Evolutionary conservation across 2,329 filamentous ascomycete species (phyloP), one percentile per base, ranked within the genome.

Genomic region (Conoideocrella luteorostrata): DNA sequence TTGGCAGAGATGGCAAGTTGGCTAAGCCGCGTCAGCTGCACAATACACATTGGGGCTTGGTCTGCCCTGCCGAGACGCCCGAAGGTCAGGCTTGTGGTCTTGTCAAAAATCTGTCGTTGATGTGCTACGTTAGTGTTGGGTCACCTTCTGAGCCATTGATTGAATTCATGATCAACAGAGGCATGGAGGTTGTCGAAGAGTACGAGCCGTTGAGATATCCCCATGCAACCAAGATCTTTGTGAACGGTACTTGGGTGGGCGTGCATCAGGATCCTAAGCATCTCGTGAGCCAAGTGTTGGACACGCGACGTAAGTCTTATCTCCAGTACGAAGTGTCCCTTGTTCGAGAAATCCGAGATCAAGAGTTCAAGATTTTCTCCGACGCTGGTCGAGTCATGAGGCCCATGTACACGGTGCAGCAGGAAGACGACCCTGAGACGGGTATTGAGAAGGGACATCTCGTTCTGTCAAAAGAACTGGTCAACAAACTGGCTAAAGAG

Each of bases 351-450:
- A 96, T 98, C 56, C 84, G 94, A 64, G 93, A 98, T 57, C 82
- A 91, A 55, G 93, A 98, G 64, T 96, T 98, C 77, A 95, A 95
- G 68, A 91, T 98, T 55, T 96, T 97, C 64, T 97, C 91, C 3
- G 93, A 98, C 64, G 91, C 91, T 33, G 93, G 93, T 22, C 84
- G 93, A 64, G 90, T 98, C 43, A 95, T 93, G 74, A 80, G 93
- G 51, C 93, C 93, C 1, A 71, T 97, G 5, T 97, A 95, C 61
- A 90, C 95, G 10, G 86, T 98, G 29, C 88, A 97, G 55, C 93
- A 91, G 57, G 84, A 95, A 44, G 82, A 84, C 45, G 87, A 87
- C 50, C 67, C 76, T 5, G 88, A 88, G 49, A 78, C 62, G 3
- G 69, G 68, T 3, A 59, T 69, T 12, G 57, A 65, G 24, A 73